Evolutionary conservation across 2,329 filamentous ascomycete species (phyloP).

Genomic region (Colletotrichum lupini): DNA sequence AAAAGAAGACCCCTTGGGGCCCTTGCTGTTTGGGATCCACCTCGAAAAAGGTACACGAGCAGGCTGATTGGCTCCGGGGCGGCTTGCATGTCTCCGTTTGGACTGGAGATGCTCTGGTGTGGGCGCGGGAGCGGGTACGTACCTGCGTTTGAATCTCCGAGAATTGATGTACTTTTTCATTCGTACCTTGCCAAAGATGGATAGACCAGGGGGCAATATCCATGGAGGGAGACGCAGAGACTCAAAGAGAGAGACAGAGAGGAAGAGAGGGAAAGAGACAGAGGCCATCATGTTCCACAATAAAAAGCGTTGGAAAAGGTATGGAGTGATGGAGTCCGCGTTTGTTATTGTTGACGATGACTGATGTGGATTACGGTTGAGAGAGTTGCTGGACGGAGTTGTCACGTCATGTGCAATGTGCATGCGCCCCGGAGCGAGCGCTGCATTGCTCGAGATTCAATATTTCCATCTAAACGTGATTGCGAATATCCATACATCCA

Average conservation of each 20-base stretch:
- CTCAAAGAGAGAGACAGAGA: background rate
- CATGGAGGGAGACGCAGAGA: background rate
- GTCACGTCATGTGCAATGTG: background rate
- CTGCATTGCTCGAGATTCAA: slow-evolving; percentile 4
- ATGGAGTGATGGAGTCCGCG: background rate
- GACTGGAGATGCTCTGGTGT: background rate
- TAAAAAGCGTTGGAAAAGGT: background rate
- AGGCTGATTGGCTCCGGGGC: slow-evolving; percentile 20
- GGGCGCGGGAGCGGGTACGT: slow-evolving; percentile 1
- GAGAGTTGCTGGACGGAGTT: background rate
- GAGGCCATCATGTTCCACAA: background rate
- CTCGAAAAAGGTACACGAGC: slow-evolving; percentile 13
- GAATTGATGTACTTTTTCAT: background rate
- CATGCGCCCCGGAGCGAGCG: background rate
- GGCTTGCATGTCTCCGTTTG: background rate
- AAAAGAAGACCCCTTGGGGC: background rate
- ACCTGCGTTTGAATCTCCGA: slow-evolving; percentile 4
- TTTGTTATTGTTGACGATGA: background rate
- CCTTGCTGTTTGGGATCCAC: slow-evolving; percentile 9
- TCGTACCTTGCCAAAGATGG: background rate
- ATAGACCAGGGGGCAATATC: background rate
- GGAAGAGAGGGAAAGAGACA: background rate
- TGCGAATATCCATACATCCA: background rate
- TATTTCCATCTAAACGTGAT: slow-evolving; percentile 3
- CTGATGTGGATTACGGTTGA: background rate